Base-by-base conservation (phyloP, 805 yeast species). In the Suhomyces sp. region DNA sequence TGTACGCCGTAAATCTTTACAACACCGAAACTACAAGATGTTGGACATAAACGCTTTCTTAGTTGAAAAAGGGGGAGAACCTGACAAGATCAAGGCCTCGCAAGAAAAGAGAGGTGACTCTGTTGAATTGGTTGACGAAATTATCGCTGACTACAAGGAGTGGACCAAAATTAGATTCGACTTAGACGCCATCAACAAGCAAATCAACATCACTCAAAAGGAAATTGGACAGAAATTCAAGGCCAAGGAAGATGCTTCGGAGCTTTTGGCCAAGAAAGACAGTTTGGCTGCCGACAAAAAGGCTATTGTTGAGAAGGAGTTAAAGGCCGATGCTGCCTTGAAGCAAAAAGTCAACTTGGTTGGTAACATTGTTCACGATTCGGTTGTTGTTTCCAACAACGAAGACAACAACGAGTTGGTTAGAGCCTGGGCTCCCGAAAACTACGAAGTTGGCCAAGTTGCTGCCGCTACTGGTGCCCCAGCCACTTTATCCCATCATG, bases 31-130 rank as follows among this genome's bases (percentile, higher is more conserved):
- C 12, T n/a, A 37, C 41, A 17, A 27, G 40, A 93, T 94, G 99
- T 84, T 94, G 74, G 99, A 94, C 72, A 89, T 94, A 60, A 78
- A 86, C 59, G 87, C 88, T 67, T 94, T 94, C 69, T 86, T 94
- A 61, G 96, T 85, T 61, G 99, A 94, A 68, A 93, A 91, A 75
- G 99, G 99, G 53, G 99, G 99, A 57, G 83, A 92, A 71, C 97
- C 99, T 43, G 93, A 92, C 60, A 77, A 77, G 50, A 90, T 94
- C 68, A 87, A 87, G 69, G 82, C 77, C 65, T 92, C 97, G 37
- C 99, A 94, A 73, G 84, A 77, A 71, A 96, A 96, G 56, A 90
- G 99, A 79, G 96, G 96, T 56, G 98, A 83, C 61, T 77, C 94
- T 33, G 98, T 92, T 49, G 99, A 94, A 73, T 66, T 94, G 49